phyloP scores from a whole-genome alignment of 441 rosid species.

The Erodium chrysanthum region DNA sequence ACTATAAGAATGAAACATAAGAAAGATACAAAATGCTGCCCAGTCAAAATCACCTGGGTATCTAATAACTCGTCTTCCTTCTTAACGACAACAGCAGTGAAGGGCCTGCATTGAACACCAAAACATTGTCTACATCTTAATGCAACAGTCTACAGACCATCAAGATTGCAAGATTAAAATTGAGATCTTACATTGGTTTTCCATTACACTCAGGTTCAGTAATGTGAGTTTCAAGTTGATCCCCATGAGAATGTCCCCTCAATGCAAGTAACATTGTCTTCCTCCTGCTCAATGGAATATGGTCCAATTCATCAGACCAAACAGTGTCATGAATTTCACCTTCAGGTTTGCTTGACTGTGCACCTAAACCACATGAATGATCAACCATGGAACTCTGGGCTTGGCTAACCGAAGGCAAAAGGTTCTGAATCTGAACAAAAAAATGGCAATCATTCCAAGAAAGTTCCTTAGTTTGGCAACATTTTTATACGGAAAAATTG shows the following conservation, averaged over 20 bases:
- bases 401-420: background rate
- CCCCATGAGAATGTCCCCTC: background rate
- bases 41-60: background rate
- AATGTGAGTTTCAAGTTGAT: too few relatives aligned
- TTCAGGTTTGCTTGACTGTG: background rate
- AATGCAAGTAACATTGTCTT: background rate
- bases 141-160: background rate
- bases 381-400: too few relatives aligned
- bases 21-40: background rate
- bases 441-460: background rate
- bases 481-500: too few relatives aligned
- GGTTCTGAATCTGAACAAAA: background rate
- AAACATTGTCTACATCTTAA: background rate
- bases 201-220: background rate
- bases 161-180: background rate
- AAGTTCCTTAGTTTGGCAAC: background rate
- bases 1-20: background rate
- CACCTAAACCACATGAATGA: background rate
- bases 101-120: slow-evolving; percentile 2
- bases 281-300: background rate
- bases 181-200: background rate
- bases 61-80: background rate
- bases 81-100: background rate
- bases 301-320: background rate
- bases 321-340: background rate